Percentiles rank a stretch among this genome's conserved stretches.
These are phyloP conservation scores for Lomentospora prolificans DNA, from an alignment of 2,329 filamentous ascomycete genomes.

Conservation along the genomic window DNA sequence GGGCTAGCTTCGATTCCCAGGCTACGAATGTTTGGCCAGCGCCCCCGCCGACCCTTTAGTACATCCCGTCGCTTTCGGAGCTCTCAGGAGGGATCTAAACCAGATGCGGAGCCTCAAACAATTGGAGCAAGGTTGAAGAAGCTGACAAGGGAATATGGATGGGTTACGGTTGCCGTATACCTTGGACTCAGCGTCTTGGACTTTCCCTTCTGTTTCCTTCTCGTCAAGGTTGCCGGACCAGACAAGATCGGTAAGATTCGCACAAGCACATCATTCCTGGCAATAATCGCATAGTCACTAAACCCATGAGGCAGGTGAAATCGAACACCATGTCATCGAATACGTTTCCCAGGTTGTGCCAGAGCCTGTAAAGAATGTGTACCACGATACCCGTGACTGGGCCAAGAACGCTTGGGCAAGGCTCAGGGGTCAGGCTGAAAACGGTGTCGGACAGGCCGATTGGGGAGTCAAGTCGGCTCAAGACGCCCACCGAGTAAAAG, in stretches of 20 bases:
- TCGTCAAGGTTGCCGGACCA: slow-evolving; percentile 72
- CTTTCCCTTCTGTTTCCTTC: slow-evolving; percentile 89
- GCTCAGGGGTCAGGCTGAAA: not conserved
- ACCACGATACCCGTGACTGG: slow-evolving; percentile 32
- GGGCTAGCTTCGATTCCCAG: not conserved
- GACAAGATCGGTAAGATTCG: slow-evolving; percentile 63
- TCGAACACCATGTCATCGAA: slow-evolving; percentile 60
- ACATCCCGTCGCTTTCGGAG: not conserved
- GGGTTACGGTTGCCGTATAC: slow-evolving; percentile 89
- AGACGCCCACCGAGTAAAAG: not conserved
- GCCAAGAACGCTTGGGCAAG: slow-evolving; percentile 35
- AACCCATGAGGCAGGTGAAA: too few relatives aligned
- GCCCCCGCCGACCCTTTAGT: not conserved
- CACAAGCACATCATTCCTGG: too few relatives aligned
- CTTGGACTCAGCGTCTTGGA: slow-evolving; percentile 72
- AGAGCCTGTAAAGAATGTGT: slow-evolving; percentile 29
- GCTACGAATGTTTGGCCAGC: not conserved
- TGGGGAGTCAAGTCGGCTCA: slow-evolving; percentile 5
- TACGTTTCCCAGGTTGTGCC: slow-evolving; percentile 50
- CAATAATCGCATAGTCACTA: too few relatives aligned
- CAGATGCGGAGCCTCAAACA: slow-evolving; percentile 23
- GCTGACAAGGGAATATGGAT: slow-evolving; percentile 86
- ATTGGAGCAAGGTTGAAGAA: slow-evolving; percentile 68
- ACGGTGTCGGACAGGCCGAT: not conserved
- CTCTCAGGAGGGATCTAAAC: not conserved